Evolutionary conservation across 1,284 basidiomycete genomes (phyloP).

Genomic region (Austroboletus novae-zelandiae): DNA sequence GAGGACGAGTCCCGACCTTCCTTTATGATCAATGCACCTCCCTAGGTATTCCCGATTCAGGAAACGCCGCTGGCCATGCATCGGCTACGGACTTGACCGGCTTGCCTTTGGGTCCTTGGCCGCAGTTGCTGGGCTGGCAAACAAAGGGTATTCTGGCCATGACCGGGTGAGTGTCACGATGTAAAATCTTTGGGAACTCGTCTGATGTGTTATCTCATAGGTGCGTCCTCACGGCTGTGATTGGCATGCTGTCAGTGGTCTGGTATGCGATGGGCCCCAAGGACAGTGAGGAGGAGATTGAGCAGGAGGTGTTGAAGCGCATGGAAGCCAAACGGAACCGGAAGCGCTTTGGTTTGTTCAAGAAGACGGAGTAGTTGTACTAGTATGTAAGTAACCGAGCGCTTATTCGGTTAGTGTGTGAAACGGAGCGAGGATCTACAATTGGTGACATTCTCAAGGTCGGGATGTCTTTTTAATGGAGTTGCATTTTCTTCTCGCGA

Average conservation of each 20-base stretch:
- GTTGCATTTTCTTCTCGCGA: not conserved
- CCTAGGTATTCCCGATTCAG: conserved; percentile 56
- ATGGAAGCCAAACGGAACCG: conserved; percentile 55
- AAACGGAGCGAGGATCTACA: too few species aligned
- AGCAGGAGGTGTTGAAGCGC: conserved; percentile 58
- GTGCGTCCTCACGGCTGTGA: conserved; percentile 77
- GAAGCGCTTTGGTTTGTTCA: conserved; percentile 33
- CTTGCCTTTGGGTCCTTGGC: conserved; percentile 63
- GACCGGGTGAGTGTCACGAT: conserved; percentile 52
- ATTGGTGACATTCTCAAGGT: too few species aligned
- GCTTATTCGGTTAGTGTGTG: too few species aligned
- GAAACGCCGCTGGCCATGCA: conserved; percentile 80
- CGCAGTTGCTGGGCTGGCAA: conserved; percentile 76
- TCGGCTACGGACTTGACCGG: conserved; percentile 63
- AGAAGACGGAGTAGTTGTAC: conserved; percentile 4
- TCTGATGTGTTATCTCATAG: conserved; percentile 28
- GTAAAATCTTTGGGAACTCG: not conserved
- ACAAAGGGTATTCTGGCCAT: conserved; percentile 81
- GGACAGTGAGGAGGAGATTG: conserved; percentile 75
- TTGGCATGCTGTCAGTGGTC: conserved; percentile 77
- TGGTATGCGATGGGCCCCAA: conserved; percentile 78
- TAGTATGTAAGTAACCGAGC: too few species aligned
- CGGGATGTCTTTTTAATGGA: not conserved
- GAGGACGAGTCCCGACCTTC: conserved; percentile 43
- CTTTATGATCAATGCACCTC: conserved; percentile 72